Evolutionary conservation across 2,329 filamentous ascomycete species (phyloP).

Genomic region (Rugonectria rugulosa): DNA sequence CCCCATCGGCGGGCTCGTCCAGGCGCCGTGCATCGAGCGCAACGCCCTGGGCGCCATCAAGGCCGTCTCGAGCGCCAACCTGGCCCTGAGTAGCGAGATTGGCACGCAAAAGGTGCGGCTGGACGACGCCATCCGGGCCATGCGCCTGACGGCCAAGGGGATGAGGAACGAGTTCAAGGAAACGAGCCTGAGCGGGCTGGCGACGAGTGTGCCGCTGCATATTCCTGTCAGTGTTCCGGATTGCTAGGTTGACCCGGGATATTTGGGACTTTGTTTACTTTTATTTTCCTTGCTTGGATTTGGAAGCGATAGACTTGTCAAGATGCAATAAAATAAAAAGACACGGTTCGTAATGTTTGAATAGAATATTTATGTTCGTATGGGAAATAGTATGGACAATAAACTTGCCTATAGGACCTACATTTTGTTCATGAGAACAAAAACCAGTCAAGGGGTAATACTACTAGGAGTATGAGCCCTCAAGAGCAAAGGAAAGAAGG

Average conservation of each 20-base stretch:
- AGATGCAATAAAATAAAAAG: no score
- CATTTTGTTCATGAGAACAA: no score
- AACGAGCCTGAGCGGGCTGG: conserved; percentile 57
- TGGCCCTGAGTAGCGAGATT: conserved; percentile 54
- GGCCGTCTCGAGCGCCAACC: conserved; percentile 58
- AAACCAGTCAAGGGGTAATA: no score
- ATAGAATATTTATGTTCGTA: no score
- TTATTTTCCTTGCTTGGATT: no score
- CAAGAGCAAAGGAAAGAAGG: no score
- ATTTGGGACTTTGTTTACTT: no score
- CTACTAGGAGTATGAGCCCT: no score
- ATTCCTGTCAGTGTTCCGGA: conserved; percentile 62
- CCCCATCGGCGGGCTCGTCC: conserved; percentile 58
- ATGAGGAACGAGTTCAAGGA: conserved; percentile 64
- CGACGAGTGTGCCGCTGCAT: conserved; percentile 58
- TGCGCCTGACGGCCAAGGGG: conserved; percentile 58
- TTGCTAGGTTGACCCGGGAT: conserved; percentile 49
- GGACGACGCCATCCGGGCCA: conserved; percentile 59
- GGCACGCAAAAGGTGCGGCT: conserved; percentile 57
- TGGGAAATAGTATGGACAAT: no score
- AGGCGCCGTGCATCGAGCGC: conserved; percentile 60
- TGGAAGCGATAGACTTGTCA: no score
- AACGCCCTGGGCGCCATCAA: conserved; percentile 60
- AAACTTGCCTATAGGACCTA: no score
- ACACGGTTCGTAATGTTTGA: no score